Evolutionary conservation across 257 asterid species (phyloP).

Genomic region (Solanum etuberosum): DNA sequence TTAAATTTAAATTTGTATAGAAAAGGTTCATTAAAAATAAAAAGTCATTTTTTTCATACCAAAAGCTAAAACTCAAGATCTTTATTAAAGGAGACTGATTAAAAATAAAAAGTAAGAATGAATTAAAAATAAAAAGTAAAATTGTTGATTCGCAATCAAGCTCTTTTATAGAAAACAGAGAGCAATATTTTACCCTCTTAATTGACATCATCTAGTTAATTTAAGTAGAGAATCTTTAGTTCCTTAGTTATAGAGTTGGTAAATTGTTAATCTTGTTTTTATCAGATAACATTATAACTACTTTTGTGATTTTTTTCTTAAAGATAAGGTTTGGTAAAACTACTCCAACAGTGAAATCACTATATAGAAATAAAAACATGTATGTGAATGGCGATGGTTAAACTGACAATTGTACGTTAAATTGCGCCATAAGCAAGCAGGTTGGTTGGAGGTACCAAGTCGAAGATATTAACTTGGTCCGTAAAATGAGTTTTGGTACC

Average conservation of each 20-base stretch:
- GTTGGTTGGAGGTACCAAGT: not conserved
- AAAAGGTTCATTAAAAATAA: not conserved
- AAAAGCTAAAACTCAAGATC: not conserved
- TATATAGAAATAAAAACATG: not conserved
- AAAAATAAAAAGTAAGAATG: not conserved
- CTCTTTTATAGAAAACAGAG: not conserved
- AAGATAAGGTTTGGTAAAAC: not conserved
- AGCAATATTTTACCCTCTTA: not conserved
- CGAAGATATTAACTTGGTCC: not conserved
- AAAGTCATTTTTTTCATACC: not conserved
- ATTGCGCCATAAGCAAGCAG: not conserved
- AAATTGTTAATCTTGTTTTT: not conserved
- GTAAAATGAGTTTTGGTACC: not conserved
- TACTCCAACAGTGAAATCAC: not conserved
- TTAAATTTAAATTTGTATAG: not conserved
- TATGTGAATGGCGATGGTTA: not conserved
- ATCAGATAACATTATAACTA: not conserved
- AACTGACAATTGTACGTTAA: not conserved
- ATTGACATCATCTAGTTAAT: not conserved
- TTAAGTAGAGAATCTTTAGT: not conserved
- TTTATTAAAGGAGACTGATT: not conserved
- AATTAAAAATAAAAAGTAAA: not conserved
- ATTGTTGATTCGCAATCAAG: not conserved
- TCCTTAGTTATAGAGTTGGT: not conserved
- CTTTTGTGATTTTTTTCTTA: not conserved